Conservation (phyloP, 129 eudicot species). For the Pulicaria dysenterica region DNA sequence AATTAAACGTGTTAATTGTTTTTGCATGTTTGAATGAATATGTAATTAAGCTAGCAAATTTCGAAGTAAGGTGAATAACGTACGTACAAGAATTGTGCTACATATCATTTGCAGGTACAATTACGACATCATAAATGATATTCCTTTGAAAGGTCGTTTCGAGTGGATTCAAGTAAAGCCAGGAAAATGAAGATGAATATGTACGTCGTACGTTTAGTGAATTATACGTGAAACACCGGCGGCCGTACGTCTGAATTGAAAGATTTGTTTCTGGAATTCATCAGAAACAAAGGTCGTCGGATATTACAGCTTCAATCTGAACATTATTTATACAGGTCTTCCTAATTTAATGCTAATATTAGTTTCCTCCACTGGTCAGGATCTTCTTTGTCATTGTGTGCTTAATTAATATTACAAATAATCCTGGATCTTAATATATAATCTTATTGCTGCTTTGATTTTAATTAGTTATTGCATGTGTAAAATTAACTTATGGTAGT, state of each 20-base stretch:
- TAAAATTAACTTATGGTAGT: too few species aligned
- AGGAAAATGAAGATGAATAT: constrained; percentile 24
- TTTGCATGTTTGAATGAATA: neutral
- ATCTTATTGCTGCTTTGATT: too few species aligned
- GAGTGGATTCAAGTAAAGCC: constrained; percentile 69
- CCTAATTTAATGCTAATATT: constrained; percentile 4
- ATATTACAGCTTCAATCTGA: neutral
- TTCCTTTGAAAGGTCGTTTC: constrained; percentile 77
- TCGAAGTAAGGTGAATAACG: too few species aligned
- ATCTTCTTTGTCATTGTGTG: neutral
- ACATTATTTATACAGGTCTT: constrained; percentile 9
- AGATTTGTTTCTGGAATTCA: constrained; percentile 6
- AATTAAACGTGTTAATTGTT: neutral
- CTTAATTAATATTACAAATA: neutral
- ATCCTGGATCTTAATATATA: too few species aligned
- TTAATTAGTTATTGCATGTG: too few species aligned
- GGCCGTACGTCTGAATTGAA: neutral
- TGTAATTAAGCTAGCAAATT: too few species aligned
- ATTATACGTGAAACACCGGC: neutral
- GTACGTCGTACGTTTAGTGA: too few species aligned
- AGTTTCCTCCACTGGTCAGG: neutral
- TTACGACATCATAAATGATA: constrained; percentile 67
- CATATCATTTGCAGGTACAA: constrained; percentile 57
- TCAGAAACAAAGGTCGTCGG: neutral
- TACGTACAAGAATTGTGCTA: too few species aligned